These are phyloP conservation scores for Syzygium grande DNA, from an alignment of 345 rosid species.

Conservation along the genomic window DNA sequence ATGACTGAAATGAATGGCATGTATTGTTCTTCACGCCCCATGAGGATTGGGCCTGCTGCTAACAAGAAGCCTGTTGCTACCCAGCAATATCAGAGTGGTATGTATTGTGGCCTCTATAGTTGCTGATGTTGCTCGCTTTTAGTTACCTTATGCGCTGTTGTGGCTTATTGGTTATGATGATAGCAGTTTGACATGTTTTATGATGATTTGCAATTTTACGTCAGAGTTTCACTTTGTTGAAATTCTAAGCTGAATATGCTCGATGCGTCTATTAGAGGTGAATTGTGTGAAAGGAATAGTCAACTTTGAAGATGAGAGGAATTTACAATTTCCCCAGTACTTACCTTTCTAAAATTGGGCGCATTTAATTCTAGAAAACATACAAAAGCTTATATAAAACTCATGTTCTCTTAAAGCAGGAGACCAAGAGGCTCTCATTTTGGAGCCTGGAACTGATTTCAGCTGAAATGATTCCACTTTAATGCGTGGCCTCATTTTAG, in stretches of 20 bases:
- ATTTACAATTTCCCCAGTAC: slow-evolving; percentile 45
- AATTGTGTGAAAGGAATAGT: background rate
- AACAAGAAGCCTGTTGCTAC: slow-evolving; percentile 55
- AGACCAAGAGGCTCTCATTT: slow-evolving; percentile 92
- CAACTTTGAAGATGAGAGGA: slow-evolving; percentile 22
- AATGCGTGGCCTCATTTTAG: slow-evolving; percentile 99
- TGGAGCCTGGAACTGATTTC: slow-evolving; percentile 95
- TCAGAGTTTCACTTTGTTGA: background rate
- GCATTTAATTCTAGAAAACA: slow-evolving; percentile 49
- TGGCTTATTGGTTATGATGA: background rate
- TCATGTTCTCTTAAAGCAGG: slow-evolving; percentile 99
- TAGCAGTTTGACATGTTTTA: background rate
- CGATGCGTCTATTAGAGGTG: background rate
- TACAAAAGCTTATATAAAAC: slow-evolving; percentile 79
- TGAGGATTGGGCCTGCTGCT: slow-evolving; percentile 94
- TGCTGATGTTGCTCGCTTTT: background rate
- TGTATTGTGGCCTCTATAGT: slow-evolving; percentile 1
- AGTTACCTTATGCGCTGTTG: background rate
- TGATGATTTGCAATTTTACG: background rate
- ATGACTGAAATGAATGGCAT: slow-evolving; percentile 96
- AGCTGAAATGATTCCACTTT: slow-evolving; percentile 97
- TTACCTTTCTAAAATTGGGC: slow-evolving; percentile 60
- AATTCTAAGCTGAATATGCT: background rate
- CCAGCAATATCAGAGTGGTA: slow-evolving; percentile 76
- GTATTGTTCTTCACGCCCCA: slow-evolving; percentile 74